Base-by-base conservation (phyloP, 2,329 filamentous ascomycete genomes). In the Neoscytalidium dimidiatum region DNA sequence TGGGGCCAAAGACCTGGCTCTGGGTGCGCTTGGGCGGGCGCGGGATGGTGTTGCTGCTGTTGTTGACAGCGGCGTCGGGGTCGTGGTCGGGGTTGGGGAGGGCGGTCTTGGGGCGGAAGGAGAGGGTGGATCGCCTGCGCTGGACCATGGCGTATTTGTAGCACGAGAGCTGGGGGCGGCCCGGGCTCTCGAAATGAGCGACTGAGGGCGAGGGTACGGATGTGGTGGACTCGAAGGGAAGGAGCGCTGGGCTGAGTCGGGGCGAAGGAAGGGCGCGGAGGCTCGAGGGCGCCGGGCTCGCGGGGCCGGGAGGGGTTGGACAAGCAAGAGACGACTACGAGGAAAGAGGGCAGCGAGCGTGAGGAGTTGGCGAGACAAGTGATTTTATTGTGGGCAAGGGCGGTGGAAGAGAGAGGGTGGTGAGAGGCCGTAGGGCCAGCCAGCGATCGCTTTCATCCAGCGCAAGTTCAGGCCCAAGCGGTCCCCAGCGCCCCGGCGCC, bases 91-190 rank as follows among this genome's bases (percentile, higher is more conserved):
- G 41, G 51, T 56, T 31, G 19, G 77, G 77, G 70, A 84, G 81
- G 56, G 75, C 76, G 21, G 76, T 77, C 69, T 77, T 77, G 51
- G 76, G 76, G 46, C 76, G 74, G 69, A 75, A 75, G 62, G 74
- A 70, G 69, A 77, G 73, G 66, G 74, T 70, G 28, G 75, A 76
- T 52, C 71, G 67, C 62, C 71, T 72, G 70, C 73, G 75, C 72
- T 77, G 67, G 43, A 65, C 63, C 63, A 65, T 65, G 63, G 62
- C 63, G 53, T 28, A 52, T 41, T 35, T 17, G 44, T 33, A 49
- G 44, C 23, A 49, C 43, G 31, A 61, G 63, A 49, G 56, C 31
- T 51, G 44, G 28, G 26, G 19, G 28, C 21, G 21, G 62, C 51
- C 48, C 61, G 35, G 61, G 46, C 49, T 56, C 49, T 33, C 21